Base-by-base conservation (phyloP, 2,329 filamentous ascomycete genomes). In the Sarocladiaceae sp. region DNA sequence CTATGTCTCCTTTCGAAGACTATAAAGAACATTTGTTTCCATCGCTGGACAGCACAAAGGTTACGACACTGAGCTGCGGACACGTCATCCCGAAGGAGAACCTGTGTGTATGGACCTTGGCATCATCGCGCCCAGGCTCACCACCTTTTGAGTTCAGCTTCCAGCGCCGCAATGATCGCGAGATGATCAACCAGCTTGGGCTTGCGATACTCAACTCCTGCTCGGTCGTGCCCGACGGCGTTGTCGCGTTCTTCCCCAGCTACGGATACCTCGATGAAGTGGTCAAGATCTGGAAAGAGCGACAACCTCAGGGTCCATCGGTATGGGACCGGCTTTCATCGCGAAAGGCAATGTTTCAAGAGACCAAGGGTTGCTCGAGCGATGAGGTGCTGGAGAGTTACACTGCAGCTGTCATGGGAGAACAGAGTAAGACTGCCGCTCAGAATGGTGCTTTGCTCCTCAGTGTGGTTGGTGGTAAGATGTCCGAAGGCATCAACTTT, bases 401-500 rank as follows among this genome's bases (percentile, higher is more conserved):
- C 61, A 80, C 78, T 6, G 64, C 74, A 19, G 80, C 83, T 3
- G 82, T 97, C 29, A 57, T 78, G 2, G 66, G 71, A 61, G 53
- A 65, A 5, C 26, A n/a, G 23, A 33, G 26, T 16, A 20, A 12
- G 7, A 16, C 9, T 15, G 9, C 26, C 15, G 33, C 26, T 3
- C 40, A 43, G 40, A 37, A 43, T 58, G 32, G 72, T 62, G 91
- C 86, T 0, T 67, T 97, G 0, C 75, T 98, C 0, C 76, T 98
- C 20, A 90, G 88, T 44, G 90, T 98, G 3, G 84, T 98, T 3
- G 91, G 91, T 45, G 93, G 93, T 12, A 95, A 91, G 53, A 83
- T 98, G 67, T 95, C 88, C 47, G 93, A 98, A 65, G 93, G 93
- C 51, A 98, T 98, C 68, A 98, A 98, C 65, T 98, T 98, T 67